These are phyloP conservation scores for Aurantiochytrium sp. DNA, from an alignment of 108 stramenopile species.

Conservation along the genomic window DNA sequence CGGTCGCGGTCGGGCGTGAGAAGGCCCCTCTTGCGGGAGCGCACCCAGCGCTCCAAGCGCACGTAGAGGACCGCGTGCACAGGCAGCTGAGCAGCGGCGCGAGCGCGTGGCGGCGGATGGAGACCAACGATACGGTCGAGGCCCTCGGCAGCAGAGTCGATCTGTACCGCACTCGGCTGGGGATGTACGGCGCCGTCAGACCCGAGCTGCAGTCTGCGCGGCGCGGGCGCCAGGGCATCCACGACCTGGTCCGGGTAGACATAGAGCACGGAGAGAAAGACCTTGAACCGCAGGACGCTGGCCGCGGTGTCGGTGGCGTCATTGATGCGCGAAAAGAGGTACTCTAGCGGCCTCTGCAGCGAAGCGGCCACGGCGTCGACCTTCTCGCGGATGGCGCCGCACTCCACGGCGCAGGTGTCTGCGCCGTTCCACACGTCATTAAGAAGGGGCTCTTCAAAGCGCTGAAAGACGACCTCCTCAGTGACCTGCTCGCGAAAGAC, in stretches of 20 bases:
- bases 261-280: neutral
- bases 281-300: conserved; percentile 8
- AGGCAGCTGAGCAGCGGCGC: neutral
- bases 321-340: neutral
- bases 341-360: neutral
- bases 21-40: neutral
- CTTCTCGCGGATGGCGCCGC: neutral
- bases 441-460: neutral
- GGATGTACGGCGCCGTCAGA: neutral
- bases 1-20: neutral
- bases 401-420: neutral
- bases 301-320: neutral
- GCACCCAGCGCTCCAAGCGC: neutral
- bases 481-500: neutral
- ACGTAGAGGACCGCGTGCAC: neutral
- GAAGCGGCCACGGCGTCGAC: neutral
- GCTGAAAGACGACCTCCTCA: neutral
- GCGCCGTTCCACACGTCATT: conserved; percentile 12
- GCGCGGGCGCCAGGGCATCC: neutral
- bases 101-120: neutral
- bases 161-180: neutral
- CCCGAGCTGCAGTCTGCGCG: neutral
- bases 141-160: neutral
- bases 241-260: neutral
- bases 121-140: neutral